Base-by-base conservation (phyloP, 139 green algal genomes). In the Chlorella sp. region DNA sequence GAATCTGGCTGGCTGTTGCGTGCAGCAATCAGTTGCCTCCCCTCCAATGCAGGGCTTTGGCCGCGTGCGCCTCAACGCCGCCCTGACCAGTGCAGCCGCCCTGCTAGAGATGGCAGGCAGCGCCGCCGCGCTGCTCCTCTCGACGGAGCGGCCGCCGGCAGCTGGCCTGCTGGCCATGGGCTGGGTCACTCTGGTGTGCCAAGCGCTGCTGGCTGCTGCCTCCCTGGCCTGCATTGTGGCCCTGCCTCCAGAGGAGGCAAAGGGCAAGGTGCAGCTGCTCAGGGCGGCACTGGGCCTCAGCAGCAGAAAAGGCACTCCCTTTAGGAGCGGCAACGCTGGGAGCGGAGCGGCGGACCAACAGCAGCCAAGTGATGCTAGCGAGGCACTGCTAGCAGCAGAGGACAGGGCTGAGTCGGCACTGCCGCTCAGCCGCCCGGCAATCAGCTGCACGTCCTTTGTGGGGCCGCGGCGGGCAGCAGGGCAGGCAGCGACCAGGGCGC, bases 21-120 rank as follows among this genome's bases (percentile, higher is more conserved):
- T 95, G 20, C 87, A 36, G 7, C 74, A 80, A 26, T 26, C 72
- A 0, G 6, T 4, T 79, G 67, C 67, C 36, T 38, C 34, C 30
- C 7, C 32, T 25, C 26, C 30, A 87, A 90, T 57, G 25, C 90
- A 94, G 83, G 91, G 91, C 15, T 88, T 85, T 71, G 69, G 81
- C 20, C 76, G 82, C 18, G 87, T 94, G 26, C 63, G 86, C n/a
- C 69, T 91, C 2, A 89, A 82, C 38, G 91, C 91, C 9, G 36
- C 60, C 0, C 69, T 95, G 7, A 93, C 92, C 63, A 90, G 90
- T 39, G 39, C n/a, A 0, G 82, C 91, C 23, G 51, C 91, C 2
- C 0, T 91, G 26, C 51, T 94, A 28, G 90, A 94, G 38, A 92
- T 95, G 38, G 32, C 21, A 25, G 90, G 86, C 51, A 94, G 74